A percentile compares a stretch with the other conserved stretches of the same genome.
These are phyloP conservation scores for Chaetomiaceae sp. DNA, from an alignment of 2,329 filamentous ascomycete species.

Conservation along the genomic window DNA sequence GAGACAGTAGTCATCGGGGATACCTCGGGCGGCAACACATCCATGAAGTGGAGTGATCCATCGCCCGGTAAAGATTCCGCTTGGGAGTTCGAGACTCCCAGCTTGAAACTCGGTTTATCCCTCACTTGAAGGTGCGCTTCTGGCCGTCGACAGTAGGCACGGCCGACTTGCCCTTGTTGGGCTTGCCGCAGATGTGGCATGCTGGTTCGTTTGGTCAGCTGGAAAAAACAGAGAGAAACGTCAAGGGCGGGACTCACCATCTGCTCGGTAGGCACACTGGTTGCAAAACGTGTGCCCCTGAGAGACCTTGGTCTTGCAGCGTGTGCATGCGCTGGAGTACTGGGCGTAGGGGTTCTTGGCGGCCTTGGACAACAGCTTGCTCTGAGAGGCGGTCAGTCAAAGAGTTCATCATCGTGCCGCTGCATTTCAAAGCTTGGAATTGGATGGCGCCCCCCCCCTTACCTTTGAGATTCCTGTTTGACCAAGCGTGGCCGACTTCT, in stretches of 20 bases:
- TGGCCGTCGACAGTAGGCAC: conserved; percentile 55
- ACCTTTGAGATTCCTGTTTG: conserved; percentile 58
- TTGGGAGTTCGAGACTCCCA: too few species aligned
- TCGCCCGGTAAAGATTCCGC: too few species aligned
- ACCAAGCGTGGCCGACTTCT: conserved; percentile 51
- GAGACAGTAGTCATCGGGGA: not conserved
- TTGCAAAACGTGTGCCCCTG: conserved; percentile 58
- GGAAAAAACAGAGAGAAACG: not conserved
- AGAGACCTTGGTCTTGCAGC: conserved; percentile 61
- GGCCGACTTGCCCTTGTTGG: conserved; percentile 47
- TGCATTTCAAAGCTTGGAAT: not conserved
- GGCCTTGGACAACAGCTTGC: conserved; percentile 59
- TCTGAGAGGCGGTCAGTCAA: conserved; percentile 37
- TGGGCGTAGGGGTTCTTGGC: conserved; percentile 64
- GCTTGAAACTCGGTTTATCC: not conserved
- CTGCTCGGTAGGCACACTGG: conserved; percentile 58
- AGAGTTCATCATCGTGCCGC: not conserved
- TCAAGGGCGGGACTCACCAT: conserved; percentile 41
- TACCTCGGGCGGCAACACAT: too few species aligned
- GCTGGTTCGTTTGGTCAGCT: conserved; percentile 36
- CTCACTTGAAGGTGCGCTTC: conserved; percentile 58
- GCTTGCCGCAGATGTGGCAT: conserved; percentile 61
- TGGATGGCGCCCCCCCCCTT: too few species aligned
- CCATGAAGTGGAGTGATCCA: too few species aligned
- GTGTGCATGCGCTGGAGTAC: conserved; percentile 55